Conservation (phyloP, 1,284 basidiomycete species). For the Cryptococcus sp. region DNA sequence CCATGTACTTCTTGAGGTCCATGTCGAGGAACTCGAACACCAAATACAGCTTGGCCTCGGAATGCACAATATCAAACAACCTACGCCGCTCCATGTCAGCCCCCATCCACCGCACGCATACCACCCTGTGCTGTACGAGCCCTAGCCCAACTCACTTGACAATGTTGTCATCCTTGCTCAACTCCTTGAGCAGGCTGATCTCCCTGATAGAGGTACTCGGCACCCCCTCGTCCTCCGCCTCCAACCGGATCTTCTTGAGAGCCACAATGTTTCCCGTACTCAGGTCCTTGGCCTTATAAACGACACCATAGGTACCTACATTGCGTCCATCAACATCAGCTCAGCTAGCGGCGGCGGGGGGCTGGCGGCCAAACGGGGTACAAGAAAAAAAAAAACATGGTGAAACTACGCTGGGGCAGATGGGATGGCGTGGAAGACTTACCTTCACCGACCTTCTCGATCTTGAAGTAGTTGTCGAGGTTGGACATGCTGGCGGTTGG, state of each 20-base stretch:
- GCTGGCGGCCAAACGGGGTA: neutral
- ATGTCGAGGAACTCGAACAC: constrained; percentile 99
- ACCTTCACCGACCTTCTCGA: constrained; percentile 74
- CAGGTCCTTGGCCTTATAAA: constrained; percentile 86
- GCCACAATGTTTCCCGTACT: constrained; percentile 77
- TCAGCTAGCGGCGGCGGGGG: neutral
- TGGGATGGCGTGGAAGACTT: constrained; percentile 10
- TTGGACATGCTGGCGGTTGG: constrained; percentile 27
- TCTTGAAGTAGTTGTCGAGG: constrained; percentile 57
- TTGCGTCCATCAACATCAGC: neutral
- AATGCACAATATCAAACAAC: constrained; percentile 97
- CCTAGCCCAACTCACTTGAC: constrained; percentile 57
- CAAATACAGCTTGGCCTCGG: constrained; percentile 94
- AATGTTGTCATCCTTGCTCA: constrained; percentile 87
- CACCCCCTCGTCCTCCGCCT: constrained; percentile 91
- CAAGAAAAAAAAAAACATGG: neutral
- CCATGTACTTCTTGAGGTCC: constrained; percentile 99
- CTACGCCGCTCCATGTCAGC: constrained; percentile 59
- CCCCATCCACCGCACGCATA: neutral
- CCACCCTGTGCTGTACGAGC: neutral
- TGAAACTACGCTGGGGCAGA: neutral
- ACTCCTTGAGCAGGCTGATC: constrained; percentile 93
- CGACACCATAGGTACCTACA: constrained; percentile 95
- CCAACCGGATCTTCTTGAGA: constrained; percentile 96
- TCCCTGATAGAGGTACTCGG: constrained; percentile 96